Evolutionary conservation across 768 basidiomycete species (phyloP).

Genomic region (Clitopilus passeckerianus): DNA sequence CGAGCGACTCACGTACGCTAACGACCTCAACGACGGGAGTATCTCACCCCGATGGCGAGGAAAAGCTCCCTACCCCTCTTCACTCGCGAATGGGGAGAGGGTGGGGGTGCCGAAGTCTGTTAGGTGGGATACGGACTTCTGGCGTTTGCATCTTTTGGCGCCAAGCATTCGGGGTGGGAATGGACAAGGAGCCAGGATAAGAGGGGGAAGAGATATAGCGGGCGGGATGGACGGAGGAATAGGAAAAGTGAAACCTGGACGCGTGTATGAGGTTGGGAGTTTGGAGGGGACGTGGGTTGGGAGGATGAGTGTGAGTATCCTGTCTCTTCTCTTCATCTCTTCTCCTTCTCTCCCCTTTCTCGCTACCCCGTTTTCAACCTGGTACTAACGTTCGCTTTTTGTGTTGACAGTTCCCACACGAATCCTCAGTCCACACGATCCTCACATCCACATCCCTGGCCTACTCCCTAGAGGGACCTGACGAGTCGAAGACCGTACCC

Average conservation of each 20-base stretch:
- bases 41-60: not conserved
- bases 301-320: not conserved
- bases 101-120: not conserved
- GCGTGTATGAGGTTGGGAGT: not conserved
- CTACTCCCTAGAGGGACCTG: not conserved
- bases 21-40: not conserved
- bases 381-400: not conserved
- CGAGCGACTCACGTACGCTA: not conserved
- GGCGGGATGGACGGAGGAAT: not conserved
- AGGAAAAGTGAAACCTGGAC: not conserved
- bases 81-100: too few relatives aligned
- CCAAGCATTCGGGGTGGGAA: not conserved
- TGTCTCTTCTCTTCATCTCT: not conserved
- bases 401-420: not conserved
- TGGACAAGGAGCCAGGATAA: not conserved
- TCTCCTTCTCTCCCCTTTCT: not conserved
- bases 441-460: not conserved
- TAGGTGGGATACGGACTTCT: not conserved
- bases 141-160: not conserved
- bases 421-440: not conserved
- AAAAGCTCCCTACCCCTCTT: slow-evolving; percentile 8
- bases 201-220: not conserved
- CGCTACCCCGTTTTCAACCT: not conserved
- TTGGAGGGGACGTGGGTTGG: not conserved
- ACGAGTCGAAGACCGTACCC: not conserved